Conservation (phyloP, 2,329 filamentous ascomycete genomes). For the Diaporthe sp. region DNA sequence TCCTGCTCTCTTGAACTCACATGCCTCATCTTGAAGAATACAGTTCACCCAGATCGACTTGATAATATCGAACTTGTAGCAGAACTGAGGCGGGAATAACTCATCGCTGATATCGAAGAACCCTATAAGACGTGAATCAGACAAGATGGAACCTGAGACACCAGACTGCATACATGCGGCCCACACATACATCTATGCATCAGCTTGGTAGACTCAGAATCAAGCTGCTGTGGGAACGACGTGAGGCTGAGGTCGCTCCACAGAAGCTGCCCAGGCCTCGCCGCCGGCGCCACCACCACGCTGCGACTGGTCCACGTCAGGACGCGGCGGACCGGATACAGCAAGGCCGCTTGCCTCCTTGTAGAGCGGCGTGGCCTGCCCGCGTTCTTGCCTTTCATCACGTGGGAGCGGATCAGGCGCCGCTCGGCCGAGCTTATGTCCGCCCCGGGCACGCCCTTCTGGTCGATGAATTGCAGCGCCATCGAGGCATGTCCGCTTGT, state of each 20-base stretch:
- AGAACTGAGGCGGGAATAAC: neutral
- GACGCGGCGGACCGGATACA: neutral
- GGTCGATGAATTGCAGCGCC: neutral
- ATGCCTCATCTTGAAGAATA: neutral
- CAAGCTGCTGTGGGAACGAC: neutral
- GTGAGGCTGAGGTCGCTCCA: neutral
- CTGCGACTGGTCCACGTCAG: neutral
- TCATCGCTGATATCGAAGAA: conserved; percentile 9
- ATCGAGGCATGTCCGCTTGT: neutral
- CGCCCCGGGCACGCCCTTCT: neutral
- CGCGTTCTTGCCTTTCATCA: too few species aligned
- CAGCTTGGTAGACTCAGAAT: neutral
- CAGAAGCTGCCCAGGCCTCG: neutral
- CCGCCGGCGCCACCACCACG: neutral
- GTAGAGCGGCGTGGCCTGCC: neutral
- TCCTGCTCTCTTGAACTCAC: neutral
- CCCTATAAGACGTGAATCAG: neutral
- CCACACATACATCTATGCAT: neutral
- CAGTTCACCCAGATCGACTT: neutral
- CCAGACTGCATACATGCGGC: too few species aligned
- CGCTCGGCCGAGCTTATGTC: neutral
- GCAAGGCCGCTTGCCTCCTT: neutral
- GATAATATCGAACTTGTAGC: neutral
- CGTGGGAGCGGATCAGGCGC: too few species aligned
- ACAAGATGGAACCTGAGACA: neutral